Evolutionary conservation across 2,329 filamentous ascomycete genomes (phyloP), one percentile per base, ranked within the genome.

Genomic region (Pseudogymnoascus verrucosus): DNA sequence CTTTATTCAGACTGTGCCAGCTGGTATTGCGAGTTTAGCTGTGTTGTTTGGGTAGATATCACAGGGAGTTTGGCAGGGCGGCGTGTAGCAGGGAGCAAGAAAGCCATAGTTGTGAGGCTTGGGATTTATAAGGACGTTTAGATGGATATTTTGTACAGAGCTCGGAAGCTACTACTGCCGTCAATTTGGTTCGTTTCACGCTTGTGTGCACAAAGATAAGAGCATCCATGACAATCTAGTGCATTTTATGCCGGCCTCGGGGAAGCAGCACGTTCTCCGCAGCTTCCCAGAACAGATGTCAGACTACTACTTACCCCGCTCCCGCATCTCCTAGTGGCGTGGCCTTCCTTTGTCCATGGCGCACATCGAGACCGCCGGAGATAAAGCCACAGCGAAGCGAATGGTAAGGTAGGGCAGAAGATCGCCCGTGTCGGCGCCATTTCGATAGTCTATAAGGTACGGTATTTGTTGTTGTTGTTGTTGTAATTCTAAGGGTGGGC

Each of bases 1-100:
- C 34, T 75, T 72, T 40, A 71, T 82, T 1, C 80, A 82, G 70
- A 75, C 73, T 26, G 61, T 77, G 4, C 77, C 77, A 4, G 76
- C 64, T 51, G 68, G 60, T 63, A 23, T 76, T 6, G 72, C 73
- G 4, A 68, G 75, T 26, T 69, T 67, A 2, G 67, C 72, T 2
- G 69, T 76, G 21, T 67, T 72, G 11, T 65, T 65, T 5, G 47
- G 4, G 8, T 54, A 54, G 47, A 54, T 19, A 5, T 31, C 1
- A 31, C 4, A n/a, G 26, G 14, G 47, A 19, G 2, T 31, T 54
- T 14, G 47, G 23, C 47, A 19, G 2, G 26, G n/a, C 8, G 26
- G 44, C 44, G 21, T 44, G 42, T 10, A 21, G 23, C 19, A 4
- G 23, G 26, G 26, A 11, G 11, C 14, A 12, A 19, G 26, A 31